Evolutionary conservation across 2,329 filamentous ascomycete species (phyloP), one percentile per base, ranked within the genome.

Genomic region (Cladosporium sp.): DNA sequence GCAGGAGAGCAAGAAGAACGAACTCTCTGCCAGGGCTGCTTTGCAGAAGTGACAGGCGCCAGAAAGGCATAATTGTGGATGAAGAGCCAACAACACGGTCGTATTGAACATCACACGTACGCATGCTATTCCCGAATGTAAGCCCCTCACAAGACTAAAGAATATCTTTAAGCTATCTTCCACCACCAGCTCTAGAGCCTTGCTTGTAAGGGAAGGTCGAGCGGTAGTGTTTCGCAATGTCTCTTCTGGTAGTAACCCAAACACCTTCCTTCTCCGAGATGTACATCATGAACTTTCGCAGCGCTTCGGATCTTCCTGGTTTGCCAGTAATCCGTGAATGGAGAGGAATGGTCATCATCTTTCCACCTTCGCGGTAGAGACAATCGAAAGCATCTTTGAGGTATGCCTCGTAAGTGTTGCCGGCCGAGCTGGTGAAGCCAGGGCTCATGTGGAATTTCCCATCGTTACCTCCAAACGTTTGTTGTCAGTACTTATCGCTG

Each of bases 371-470:
- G 6, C 69, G 57, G 56, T 73, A 72, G 11, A 73, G 57, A 56
- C 67, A 68, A 56, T 73, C 70, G 41, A 73, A 72, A 1, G 69
- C 71, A 45, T 59, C 52, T 56, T 71, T 72, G 34, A 74, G 59
- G 50, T 72, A 72, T 44, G 71, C 63, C 46, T 72, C 71, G 46
- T 73, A 74, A 5, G 65, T 62, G 9, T 65, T 59, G 13, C 66
- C 72, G 19, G 68, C 68, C 11, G 65, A 69, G 40, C 65, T 70
- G 18, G 68, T 66, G 52, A 73, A 74, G 2, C 71, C 72, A 4
- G 71, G 70, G 9, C 68, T 64, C 69, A 72, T 65, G 54, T 73
- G 71, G 43, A 73, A 73, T 51, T 74, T 74, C 1, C 70, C 70
- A 54, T 73, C 71, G 44, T 72, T 73, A 60, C 45, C 45, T 48